Evolutionary conservation across 1,284 basidiomycete species (phyloP), one percentile per base, ranked within the genome.

Genomic region (Papiliotrema laurentii): DNA sequence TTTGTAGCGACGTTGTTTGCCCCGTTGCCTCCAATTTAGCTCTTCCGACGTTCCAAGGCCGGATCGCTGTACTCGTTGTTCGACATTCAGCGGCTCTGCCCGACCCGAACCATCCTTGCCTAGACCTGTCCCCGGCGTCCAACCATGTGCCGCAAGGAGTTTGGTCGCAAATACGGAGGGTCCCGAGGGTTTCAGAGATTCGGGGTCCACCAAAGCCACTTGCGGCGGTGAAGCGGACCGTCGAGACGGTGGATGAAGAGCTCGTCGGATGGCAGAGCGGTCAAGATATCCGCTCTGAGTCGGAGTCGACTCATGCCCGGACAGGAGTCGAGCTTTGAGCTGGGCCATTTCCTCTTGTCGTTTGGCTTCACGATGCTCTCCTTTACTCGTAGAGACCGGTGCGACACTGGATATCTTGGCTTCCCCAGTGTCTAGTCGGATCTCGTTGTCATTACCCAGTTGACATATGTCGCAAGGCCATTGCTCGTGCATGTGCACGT

Each of bases 401-500:
- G 59, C 60, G 7, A 43, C 43, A 16, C 16, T 13, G 36, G 28
- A 25, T 31, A 21, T 22, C 21, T 18, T 33, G 9, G 19, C 26
- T 37, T 14, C 13, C 5, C 64, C 66, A 24, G 59, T 57, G 38
- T 69, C 70, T 9, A 69, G 59, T 6, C 46, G 43, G n/a, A 71
- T 62, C 47, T 69, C 61, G 43, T 56, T 59, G 28, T 45, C 49
- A 1, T 56, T 56, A 10, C 43, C 51, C 2, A 72, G 39, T 49
- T 65, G 58, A 43, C 72, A 73, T 18, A 45, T 45, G 24, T 57
- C 63, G 49, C 71, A 74, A 24, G 71, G 72, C 69, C 70, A 73
- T 21, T 63, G 62, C 14, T 52, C 45, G 53, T 74, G 72, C 1
- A 71, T 56, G 45, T 74, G 72, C 7, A 50, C 58, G 25, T 45